Base-by-base conservation (phyloP, 805 yeast genomes). In the Saccharomyces mikatae region DNA sequence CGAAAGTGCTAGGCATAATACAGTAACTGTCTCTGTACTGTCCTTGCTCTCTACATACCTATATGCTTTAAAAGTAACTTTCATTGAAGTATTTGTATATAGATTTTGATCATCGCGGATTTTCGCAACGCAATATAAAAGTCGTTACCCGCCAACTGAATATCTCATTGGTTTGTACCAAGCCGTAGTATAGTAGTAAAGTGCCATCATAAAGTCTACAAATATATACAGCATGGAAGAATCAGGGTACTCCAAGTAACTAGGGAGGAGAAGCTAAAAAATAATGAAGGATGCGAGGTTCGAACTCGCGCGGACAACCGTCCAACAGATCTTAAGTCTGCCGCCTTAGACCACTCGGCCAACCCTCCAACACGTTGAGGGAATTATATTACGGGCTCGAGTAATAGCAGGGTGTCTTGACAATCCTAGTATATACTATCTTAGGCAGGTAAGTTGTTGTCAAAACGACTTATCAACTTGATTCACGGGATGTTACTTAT, bases 1-100 rank as follows among this genome's bases (percentile, higher is more conserved):
- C 70, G 48, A 60, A 60, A 29, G 51, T 49, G 28, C 60, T 44
- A 2, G 62, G 54, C 67, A 64, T 29, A 29, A 61, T 22, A 36
- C 22, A 9, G 4, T 36, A 36, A 11, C 44, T 36, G 5, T 9
- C 44, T 9, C 22, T 36, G 13, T 29, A 36, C 9, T 24, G 6
- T 17, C 17, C 44, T 36, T 13, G 44, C 24, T 36, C 44, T 6
- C 2, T 17, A 36, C 10, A 36, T 17, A 17, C 17, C 11, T 17
- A 21, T 36, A 22, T 36, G 10, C 3, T 14, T 32, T n/a, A n/a
- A 21, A 17, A 17, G 44, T 6, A 22, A 22, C 24, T 36, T 36
- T 11, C 24, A 17, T 8, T 17, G 2, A 9, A 36, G 6, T 36
- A 36, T 2, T 36, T 36, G 44, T 36, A n/a, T 36, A 11, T 10